A percentile compares a stretch with the other conserved stretches of the same genome.
Evolutionary conservation across 148 eudicot genomes (phyloP).

Genomic region (Gaultheria prostrata): DNA sequence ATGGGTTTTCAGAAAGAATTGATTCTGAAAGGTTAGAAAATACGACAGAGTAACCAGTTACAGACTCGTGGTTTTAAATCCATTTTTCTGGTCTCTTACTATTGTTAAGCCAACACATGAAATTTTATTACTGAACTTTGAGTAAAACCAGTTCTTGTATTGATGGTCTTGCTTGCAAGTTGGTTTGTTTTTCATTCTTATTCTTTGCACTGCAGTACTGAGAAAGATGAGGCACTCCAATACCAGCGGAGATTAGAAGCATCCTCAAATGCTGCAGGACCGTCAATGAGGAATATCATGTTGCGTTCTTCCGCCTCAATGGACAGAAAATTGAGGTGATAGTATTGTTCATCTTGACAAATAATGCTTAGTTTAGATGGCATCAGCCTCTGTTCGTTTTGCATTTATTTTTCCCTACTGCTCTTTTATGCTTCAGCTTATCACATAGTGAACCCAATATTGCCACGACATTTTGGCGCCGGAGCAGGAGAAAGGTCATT

Average conservation of each 20-base stretch:
- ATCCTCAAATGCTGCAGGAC: conserved; percentile 51
- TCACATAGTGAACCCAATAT: conserved; percentile 89
- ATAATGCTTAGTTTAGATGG: neutral
- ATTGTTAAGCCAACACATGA: neutral
- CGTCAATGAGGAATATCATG: conserved; percentile 70
- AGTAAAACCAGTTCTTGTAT: neutral
- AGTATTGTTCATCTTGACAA: neutral
- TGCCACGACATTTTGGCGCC: conserved; percentile 81
- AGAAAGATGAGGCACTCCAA: conserved; percentile 68
- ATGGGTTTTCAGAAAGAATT: conserved; percentile 67
- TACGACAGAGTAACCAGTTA: neutral
- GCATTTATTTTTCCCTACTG: neutral
- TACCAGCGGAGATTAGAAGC: conserved; percentile 59
- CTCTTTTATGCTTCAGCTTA: conserved; percentile 48
- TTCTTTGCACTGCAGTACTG: conserved; percentile 49
- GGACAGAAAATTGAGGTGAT: conserved; percentile 62
- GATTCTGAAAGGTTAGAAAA: conserved; percentile 73
- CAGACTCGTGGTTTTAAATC: neutral
- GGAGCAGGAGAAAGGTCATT: conserved; percentile 88
- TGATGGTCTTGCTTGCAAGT: neutral
- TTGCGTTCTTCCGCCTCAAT: conserved; percentile 56
- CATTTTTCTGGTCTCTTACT: neutral
- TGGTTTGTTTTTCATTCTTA: conserved; percentile 7
- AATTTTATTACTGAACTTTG: neutral
- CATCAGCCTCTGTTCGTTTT: neutral